phyloP scores from a whole-genome alignment of 78 protist species.

The Ministeria vibrans region DNA sequence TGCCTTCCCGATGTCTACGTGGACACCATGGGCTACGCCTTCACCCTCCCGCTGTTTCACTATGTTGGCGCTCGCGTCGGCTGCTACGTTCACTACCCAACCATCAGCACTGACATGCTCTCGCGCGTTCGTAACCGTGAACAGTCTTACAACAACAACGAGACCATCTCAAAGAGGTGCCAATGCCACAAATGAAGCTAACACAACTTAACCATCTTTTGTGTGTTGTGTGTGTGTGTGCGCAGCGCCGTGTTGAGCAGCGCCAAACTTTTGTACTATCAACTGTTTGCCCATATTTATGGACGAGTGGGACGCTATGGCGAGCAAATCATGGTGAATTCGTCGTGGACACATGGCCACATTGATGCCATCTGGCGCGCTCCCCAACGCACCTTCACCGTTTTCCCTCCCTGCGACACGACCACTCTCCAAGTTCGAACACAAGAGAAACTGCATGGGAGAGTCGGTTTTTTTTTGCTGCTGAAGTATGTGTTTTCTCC shows the following conservation, averaged over 20 bases:
- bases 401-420: conserved; percentile 83
- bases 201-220: too few species aligned
- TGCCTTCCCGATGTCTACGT: conserved; percentile 19
- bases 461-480: too few species aligned
- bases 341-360: conserved; percentile 77
- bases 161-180: too few species aligned
- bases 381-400: neutral
- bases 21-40: conserved; percentile 81
- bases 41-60: conserved; percentile 43
- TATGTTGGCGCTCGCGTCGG: conserved; percentile 29
- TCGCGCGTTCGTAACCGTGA: neutral
- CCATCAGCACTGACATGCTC: conserved; percentile 67
- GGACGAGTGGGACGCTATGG: conserved; percentile 24
- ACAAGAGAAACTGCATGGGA: too few species aligned
- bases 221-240: too few species aligned
- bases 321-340: conserved; percentile 51
- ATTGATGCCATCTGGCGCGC: conserved; percentile 38
- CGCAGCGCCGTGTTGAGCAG: neutral
- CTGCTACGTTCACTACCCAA: conserved; percentile 85
- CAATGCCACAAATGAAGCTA: too few species aligned
- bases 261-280: conserved; percentile 51
- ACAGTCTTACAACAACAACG: conserved; percentile 42
- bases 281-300: conserved; percentile 45
- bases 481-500: too few species aligned
- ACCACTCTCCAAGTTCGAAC: neutral